phyloP scores from a whole-genome alignment of 805 yeast species.

The Komagataella kurtzmanii region DNA sequence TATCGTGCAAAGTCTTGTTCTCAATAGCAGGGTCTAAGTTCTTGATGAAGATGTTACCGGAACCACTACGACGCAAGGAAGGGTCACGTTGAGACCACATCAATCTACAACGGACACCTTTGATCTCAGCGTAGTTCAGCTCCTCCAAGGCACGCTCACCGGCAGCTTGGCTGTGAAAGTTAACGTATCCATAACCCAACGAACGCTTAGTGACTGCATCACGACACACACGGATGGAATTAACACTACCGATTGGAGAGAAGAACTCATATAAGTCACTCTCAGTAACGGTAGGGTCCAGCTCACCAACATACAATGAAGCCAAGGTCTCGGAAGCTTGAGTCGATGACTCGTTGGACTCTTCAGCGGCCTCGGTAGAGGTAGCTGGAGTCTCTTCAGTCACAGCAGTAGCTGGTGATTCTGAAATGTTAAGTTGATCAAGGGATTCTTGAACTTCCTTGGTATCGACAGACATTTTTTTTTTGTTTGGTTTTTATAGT shows the following conservation, averaged over 20 bases:
- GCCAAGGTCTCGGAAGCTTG: constrained; percentile 49
- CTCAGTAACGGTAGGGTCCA: constrained; percentile 85
- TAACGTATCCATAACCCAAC: constrained; percentile 96
- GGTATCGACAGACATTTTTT: constrained; percentile 18
- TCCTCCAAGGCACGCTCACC: constrained; percentile 92
- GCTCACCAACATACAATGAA: constrained; percentile 94
- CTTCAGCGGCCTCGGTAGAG: constrained; percentile 19
- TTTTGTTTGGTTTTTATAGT: constrained; percentile 3
- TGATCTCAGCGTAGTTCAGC: constrained; percentile 85
- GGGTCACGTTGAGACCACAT: constrained; percentile 99
- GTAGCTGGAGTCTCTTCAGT: constrained; percentile 15
- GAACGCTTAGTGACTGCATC: constrained; percentile 95
- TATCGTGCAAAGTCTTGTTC: constrained; percentile 97
- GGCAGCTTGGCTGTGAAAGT: constrained; percentile 79
- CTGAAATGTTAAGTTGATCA: constrained; percentile 11
- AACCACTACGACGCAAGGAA: constrained; percentile 83
- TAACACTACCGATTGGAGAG: constrained; percentile 88
- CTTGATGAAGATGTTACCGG: constrained; percentile 95
- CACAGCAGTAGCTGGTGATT: constrained; percentile 10
- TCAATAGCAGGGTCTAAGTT: constrained; percentile 97
- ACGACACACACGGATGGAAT: constrained; percentile 97
- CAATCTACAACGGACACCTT: constrained; percentile 95
- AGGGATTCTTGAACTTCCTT: constrained; percentile 13
- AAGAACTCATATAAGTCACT: constrained; percentile 90
- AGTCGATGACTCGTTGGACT: constrained; percentile 20